These are phyloP conservation scores for Ramaria sp. DNA, from an alignment of 768 basidiomycete species.

Conservation along the genomic window DNA sequence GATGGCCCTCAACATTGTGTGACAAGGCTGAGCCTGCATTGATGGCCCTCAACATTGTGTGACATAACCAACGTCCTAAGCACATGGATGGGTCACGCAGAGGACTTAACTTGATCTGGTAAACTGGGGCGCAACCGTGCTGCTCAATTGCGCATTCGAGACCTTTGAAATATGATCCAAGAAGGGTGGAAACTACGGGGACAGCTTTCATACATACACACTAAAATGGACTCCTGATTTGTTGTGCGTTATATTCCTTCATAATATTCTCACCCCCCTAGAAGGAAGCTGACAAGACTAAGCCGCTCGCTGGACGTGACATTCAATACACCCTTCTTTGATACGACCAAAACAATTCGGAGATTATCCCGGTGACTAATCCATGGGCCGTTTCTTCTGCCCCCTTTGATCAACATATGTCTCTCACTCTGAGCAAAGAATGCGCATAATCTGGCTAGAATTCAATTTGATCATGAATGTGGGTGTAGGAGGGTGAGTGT, in stretches of 20 bases:
- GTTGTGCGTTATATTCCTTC: slow-evolving; percentile 13
- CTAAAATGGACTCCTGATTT: slow-evolving; percentile 30
- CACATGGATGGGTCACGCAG: not conserved
- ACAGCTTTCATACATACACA: slow-evolving; percentile 24
- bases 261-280: not conserved
- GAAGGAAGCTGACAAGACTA: no score
- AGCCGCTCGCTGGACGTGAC: slow-evolving; percentile 56
- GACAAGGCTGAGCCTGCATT: no score
- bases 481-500: slow-evolving; percentile 48
- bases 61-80: no score
- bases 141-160: slow-evolving; percentile 37
- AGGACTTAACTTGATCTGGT: slow-evolving; percentile 33
- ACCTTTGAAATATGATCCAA: slow-evolving; percentile 39
- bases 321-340: slow-evolving; percentile 26
- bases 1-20: no score
- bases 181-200: slow-evolving; percentile 20
- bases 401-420: slow-evolving; percentile 74
- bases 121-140: slow-evolving; percentile 38
- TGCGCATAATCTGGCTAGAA: slow-evolving; percentile 25
- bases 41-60: no score
- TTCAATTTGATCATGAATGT: slow-evolving; percentile 84
- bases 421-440: not conserved
- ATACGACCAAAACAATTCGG: slow-evolving; percentile 43
- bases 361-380: slow-evolving; percentile 51
- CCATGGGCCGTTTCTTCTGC: slow-evolving; percentile 75